phyloP scores from a whole-genome alignment of 2,329 filamentous ascomycete species.

The Colletotrichum sansevieriae region DNA sequence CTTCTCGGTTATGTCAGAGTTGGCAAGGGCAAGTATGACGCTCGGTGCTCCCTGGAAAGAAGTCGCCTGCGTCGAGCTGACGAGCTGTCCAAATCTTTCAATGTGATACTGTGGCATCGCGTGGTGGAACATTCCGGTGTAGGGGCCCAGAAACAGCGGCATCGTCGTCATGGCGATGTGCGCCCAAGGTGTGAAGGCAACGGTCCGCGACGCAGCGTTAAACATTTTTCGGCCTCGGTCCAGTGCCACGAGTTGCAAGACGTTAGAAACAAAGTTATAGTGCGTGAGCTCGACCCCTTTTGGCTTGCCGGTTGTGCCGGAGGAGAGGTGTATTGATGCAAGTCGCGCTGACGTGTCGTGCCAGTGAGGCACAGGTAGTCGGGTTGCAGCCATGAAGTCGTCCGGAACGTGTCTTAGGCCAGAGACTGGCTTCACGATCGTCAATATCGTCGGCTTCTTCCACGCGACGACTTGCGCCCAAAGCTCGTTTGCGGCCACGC shows the following conservation, averaged over 20 bases:
- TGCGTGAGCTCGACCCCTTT: constrained; percentile 94
- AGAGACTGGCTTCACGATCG: constrained; percentile 47
- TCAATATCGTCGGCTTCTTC: constrained; percentile 51
- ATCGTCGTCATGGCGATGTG: constrained; percentile 60
- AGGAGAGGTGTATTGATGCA: constrained; percentile 54
- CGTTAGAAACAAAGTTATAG: constrained; percentile 83
- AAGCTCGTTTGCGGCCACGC: constrained; percentile 48
- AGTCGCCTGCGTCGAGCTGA: constrained; percentile 52
- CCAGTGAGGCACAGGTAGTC: constrained; percentile 53
- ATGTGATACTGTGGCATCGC: constrained; percentile 56
- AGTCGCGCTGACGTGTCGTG: constrained; percentile 50
- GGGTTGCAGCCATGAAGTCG: constrained; percentile 49
- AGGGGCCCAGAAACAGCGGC: constrained; percentile 58
- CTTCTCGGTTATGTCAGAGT: constrained; percentile 50
- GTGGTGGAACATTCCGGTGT: constrained; percentile 59
- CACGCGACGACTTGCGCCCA: constrained; percentile 48
- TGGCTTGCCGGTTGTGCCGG: constrained; percentile 88
- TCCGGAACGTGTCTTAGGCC: constrained; percentile 49
- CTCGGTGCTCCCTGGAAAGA: constrained; percentile 56
- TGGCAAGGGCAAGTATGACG: constrained; percentile 53
- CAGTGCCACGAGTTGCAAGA: constrained; percentile 53
- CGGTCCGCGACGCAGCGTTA: constrained; percentile 50
- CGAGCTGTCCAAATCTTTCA: constrained; percentile 51
- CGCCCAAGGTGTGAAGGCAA: constrained; percentile 59
- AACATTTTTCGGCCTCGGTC: constrained; percentile 50